Conservation (phyloP, 257 asterid species). For the Petunia secreta region DNA sequence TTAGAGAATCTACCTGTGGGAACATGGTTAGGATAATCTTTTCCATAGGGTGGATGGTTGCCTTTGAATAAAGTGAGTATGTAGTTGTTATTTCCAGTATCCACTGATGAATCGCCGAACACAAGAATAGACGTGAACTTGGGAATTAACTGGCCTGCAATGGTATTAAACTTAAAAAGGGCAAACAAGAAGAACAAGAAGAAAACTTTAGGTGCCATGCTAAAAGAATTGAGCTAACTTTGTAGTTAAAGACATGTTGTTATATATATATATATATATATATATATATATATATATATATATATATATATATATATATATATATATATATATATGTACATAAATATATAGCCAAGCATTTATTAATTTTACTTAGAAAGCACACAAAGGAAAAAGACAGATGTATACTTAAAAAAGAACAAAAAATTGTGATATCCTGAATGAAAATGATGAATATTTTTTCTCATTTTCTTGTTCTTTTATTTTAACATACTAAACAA, state of each 20-base stretch:
- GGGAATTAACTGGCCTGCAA: not conserved
- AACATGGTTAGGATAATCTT: not conserved
- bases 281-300: too few species aligned
- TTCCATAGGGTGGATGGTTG: slow-evolving; percentile 22
- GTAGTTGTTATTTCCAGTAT: slow-evolving; percentile 21
- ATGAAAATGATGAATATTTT: too few species aligned
- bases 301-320: not conserved
- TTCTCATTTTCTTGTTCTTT: not conserved
- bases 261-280: not conserved
- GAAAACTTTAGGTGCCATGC: slow-evolving; percentile 8
- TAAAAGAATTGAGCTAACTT: not conserved
- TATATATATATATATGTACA: not conserved
- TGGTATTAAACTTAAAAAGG: not conserved
- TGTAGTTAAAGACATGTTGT: not conserved
- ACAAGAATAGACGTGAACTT: slow-evolving; percentile 21
- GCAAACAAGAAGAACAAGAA: not conserved
- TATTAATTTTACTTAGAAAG: too few species aligned
- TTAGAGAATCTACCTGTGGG: slow-evolving; percentile 23
- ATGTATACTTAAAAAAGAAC: not conserved
- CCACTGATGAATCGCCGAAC: slow-evolving; percentile 27
- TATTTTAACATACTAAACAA: not conserved
- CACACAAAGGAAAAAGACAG: not conserved
- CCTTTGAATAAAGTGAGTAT: slow-evolving; percentile 18
- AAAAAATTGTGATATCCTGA: not conserved
- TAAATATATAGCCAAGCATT: not conserved